Percentiles rank a stretch among this genome's conserved stretches.
These are phyloP conservation scores for Dioscorea dumetorum DNA, from an alignment of 106 monocot species.

Conservation along the genomic window DNA sequence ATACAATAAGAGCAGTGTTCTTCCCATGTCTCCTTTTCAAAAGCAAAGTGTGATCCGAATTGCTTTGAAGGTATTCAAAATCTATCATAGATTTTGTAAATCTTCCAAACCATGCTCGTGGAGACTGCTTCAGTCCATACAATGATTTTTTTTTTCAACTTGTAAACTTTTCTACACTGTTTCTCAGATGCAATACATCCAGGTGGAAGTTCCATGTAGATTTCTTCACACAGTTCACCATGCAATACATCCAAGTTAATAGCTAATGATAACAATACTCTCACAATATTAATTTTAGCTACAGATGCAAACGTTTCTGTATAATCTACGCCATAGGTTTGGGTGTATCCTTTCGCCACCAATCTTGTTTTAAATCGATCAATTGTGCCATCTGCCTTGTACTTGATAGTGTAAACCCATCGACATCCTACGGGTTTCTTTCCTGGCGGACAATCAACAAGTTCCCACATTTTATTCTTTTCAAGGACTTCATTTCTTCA, in stretches of 20 bases:
- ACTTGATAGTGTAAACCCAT: too few relatives aligned
- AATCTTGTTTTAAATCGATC: too few relatives aligned
- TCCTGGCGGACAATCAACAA: too few relatives aligned
- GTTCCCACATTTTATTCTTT: too few relatives aligned
- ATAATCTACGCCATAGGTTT: too few relatives aligned
- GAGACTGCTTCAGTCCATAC: constrained; percentile 15
- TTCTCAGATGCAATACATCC: constrained; percentile 1
- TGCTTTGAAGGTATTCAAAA: constrained; percentile 12
- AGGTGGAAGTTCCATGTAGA: constrained; percentile 8
- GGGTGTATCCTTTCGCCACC: too few relatives aligned
- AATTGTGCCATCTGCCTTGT: too few relatives aligned
- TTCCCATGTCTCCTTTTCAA: too few relatives aligned
- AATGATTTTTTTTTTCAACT: constrained; percentile 10
- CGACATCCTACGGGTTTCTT: too few relatives aligned
- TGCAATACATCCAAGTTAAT: constrained; percentile 6
- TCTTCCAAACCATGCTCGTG: constrained; percentile 14
- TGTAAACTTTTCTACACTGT: background rate
- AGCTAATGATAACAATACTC: constrained; percentile 10
- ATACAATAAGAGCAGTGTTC: too few relatives aligned
- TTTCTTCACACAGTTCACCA: background rate
- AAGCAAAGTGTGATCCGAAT: constrained; percentile 18
- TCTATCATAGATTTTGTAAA: constrained; percentile 11
- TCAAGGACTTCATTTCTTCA: too few relatives aligned
- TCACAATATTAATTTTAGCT: constrained; percentile 8
- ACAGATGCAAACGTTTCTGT: constrained; percentile 6